Base-by-base conservation (phyloP, 1,284 basidiomycete species). In the Cutaneotrichosporon cavernicola region DNA sequence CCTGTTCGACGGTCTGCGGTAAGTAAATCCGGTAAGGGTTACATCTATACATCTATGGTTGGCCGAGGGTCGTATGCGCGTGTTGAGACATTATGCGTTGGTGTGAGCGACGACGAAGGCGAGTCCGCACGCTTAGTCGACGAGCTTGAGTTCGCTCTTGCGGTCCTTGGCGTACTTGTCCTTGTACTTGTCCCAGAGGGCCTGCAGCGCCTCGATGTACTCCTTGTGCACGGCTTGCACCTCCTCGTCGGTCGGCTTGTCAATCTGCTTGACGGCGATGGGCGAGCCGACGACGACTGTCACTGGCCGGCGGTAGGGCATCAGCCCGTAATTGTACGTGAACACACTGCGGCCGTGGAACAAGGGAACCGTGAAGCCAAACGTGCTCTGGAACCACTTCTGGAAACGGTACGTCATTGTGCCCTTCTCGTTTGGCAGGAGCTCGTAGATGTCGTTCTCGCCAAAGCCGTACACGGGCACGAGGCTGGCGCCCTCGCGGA, bases 401-500 rank as follows among this genome's bases (percentile, higher is more conserved):
- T 98, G 94, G 10, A 97, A 73, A 22, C 83, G 85, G 81, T 93
- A 91, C 38, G 97, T 81, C 21, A 87, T 88, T 0, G 95, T 97
- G 0, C 95, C 95, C 72, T 89, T 89, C 72, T 93, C 88, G 76
- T 97, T 99, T 1, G 92, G 40, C 43, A 98, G 90, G 82, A 98
- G 96, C 69, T 94, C 86, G 73, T 92, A 99, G 60, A 99, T 96
- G 77, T 99, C 96, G 78, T 99, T 99, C 83, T 99, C 96, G 22
- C 96, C 96, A 73, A 99, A 99, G 1, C 92, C 94, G 75, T 97
- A 97, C 1, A 96, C 92, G 0, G 94, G 95, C 0, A 97, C 94
- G 11, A 97, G 84, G 73, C 93, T 90, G 53, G 94, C 94, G 57
- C 96, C 96, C 76, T 95, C 88, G 64, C 90, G 88, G 61, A 99